Evolutionary conservation across 208 protist species (phyloP).

Genomic region (Leishmania guyanensis): DNA sequence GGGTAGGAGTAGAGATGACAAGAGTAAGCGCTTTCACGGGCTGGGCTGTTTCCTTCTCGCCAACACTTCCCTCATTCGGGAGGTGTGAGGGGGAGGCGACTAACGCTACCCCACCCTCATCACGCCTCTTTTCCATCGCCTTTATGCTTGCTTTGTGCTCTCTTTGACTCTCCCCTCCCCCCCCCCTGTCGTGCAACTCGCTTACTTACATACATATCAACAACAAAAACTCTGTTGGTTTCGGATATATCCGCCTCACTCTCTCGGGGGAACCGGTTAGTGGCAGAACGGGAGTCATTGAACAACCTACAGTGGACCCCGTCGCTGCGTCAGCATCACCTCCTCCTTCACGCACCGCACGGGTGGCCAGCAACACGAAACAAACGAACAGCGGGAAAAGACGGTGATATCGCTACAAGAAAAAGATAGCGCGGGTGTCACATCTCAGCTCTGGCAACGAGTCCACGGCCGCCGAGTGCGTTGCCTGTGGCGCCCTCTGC

Average conservation of each 20-base stretch:
- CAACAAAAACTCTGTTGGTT: neutral
- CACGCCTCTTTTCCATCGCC: too few species aligned
- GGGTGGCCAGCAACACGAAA: neutral
- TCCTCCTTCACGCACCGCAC: neutral
- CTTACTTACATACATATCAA: neutral
- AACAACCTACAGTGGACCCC: neutral
- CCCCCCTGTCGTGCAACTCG: neutral
- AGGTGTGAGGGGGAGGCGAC: too few species aligned
- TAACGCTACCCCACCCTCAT: too few species aligned
- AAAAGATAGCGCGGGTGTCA: neutral
- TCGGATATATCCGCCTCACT: neutral
- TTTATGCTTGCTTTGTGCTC: too few species aligned
- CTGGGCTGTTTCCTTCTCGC: neutral
- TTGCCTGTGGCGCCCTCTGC: neutral
- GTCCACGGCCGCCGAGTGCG: neutral
- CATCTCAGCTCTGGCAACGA: neutral
- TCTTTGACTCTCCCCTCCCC: neutral
- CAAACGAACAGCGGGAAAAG: neutral
- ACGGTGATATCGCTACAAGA: neutral
- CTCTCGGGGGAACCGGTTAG: neutral
- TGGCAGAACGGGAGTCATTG: neutral
- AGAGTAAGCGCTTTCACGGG: neutral
- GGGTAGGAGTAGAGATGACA: neutral
- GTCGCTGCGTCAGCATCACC: neutral
- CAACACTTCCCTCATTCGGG: too few species aligned